Percentiles rank a stretch among this genome's conserved stretches.
Evolutionary conservation across 1,284 basidiomycete species (phyloP).

Genomic region (Malassezia yamatoensis): DNA sequence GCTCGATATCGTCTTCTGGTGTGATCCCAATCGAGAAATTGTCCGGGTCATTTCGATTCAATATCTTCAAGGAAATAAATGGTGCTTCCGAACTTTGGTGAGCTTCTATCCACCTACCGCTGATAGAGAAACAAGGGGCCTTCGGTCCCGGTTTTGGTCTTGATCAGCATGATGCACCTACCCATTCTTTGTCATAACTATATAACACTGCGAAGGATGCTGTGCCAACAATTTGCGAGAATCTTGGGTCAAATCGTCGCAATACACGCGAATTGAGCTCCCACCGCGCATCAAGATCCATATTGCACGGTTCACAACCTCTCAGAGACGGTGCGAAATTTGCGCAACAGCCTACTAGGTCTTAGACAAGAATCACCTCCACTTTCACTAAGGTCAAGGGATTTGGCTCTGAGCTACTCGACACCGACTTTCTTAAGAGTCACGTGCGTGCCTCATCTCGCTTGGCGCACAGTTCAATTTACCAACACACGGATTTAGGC

Average conservation of each 20-base stretch:
- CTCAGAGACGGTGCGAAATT: neutral
- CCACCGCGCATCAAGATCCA: slow-evolving; percentile 23
- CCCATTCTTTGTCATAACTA: slow-evolving; percentile 45
- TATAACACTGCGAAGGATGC: slow-evolving; percentile 62
- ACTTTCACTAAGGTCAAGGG: neutral
- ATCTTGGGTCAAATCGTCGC: slow-evolving; percentile 66
- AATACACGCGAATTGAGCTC: slow-evolving; percentile 67
- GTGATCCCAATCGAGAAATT: slow-evolving; percentile 68
- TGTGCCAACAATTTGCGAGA: slow-evolving; percentile 68
- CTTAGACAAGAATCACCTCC: neutral
- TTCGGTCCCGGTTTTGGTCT: slow-evolving; percentile 75
- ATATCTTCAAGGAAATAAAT: slow-evolving; percentile 72
- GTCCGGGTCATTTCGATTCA: slow-evolving; percentile 74
- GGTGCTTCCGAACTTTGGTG: slow-evolving; percentile 49
- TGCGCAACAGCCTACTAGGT: neutral
- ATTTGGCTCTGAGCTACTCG: no score
- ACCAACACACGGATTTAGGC: no score
- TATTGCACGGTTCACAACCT: slow-evolving; percentile 7
- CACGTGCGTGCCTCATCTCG: no score
- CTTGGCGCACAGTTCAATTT: no score
- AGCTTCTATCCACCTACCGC: slow-evolving; percentile 53
- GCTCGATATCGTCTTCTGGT: slow-evolving; percentile 66
- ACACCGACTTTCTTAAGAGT: no score
- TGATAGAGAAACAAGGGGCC: slow-evolving; percentile 81
- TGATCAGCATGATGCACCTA: slow-evolving; percentile 55